Conservation (phyloP, 352 stramenopile species). For the Phytophthora pisi region DNA sequence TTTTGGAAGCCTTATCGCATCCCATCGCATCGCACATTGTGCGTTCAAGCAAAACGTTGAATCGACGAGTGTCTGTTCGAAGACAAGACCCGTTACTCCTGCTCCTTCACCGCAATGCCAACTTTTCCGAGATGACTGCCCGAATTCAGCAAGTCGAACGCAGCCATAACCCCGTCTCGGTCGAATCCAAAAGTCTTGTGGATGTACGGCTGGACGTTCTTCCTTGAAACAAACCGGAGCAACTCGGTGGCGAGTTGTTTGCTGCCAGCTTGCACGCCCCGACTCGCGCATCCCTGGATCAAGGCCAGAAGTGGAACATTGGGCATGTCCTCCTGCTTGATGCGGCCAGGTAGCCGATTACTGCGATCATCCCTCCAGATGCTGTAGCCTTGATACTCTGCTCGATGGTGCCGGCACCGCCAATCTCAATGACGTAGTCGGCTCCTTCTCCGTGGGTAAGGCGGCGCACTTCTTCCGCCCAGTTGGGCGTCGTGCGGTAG, state of each 20-base stretch:
- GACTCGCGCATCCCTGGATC: conserved; percentile 30
- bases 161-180: conserved; percentile 11
- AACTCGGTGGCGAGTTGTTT: conserved; percentile 30
- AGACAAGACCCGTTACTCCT: not conserved
- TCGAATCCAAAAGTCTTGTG: conserved; percentile 36
- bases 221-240: conserved; percentile 21
- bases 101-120: conserved; percentile 21
- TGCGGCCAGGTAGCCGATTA: conserved; percentile 36
- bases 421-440: conserved; percentile 45
- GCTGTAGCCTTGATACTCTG: conserved; percentile 39
- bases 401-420: conserved; percentile 39
- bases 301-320: conserved; percentile 30
- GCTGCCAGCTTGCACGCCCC: conserved; percentile 24
- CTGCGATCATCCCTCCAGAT: conserved; percentile 33
- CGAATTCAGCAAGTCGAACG: conserved; percentile 26
- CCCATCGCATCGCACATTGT: too few relatives aligned
- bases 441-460: conserved; percentile 32
- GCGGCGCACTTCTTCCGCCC: conserved; percentile 28
- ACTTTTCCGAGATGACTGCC: conserved; percentile 34
- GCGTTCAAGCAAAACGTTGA: too few relatives aligned
- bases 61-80: too few relatives aligned
- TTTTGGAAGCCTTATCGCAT: too few relatives aligned
- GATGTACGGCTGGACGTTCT: conserved; percentile 31
- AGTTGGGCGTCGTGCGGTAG: conserved; percentile 39
- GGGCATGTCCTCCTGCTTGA: conserved; percentile 41